A percentile compares a stretch with the other conserved stretches of the same genome.
phyloP scores from a whole-genome alignment of 2,329 filamentous ascomycete genomes.

The Pseudogymnoascus sp. region DNA sequence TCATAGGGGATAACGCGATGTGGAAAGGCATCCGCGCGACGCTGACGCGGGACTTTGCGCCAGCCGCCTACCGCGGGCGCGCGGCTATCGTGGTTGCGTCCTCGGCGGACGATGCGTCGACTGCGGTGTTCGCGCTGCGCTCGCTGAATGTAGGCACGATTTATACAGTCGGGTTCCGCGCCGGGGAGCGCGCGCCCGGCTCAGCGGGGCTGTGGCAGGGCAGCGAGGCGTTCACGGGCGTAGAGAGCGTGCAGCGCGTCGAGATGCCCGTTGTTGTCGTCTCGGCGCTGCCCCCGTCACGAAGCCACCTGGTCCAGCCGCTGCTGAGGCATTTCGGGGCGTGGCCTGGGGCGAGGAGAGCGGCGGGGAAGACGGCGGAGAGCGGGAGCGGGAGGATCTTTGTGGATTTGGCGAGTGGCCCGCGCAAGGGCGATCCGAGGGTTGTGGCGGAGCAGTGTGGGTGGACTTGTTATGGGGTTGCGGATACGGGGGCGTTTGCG shows the following conservation, averaged over 20 bases:
- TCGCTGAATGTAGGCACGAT: slow-evolving; percentile 69
- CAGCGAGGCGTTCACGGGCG: slow-evolving; percentile 54
- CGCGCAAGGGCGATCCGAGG: slow-evolving; percentile 59
- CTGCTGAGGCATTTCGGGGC: slow-evolving; percentile 62
- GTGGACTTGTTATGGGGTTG: slow-evolving; percentile 70
- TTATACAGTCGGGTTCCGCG: slow-evolving; percentile 76
- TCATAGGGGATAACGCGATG: slow-evolving; percentile 72
- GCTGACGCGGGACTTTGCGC: slow-evolving; percentile 71
- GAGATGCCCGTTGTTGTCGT: slow-evolving; percentile 76
- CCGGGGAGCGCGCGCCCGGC: slow-evolving; percentile 23
- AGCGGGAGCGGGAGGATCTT: slow-evolving; percentile 56
- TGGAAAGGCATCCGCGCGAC: slow-evolving; percentile 83
- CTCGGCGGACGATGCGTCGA: slow-evolving; percentile 65
- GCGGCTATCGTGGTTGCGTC: slow-evolving; percentile 69
- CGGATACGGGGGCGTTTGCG: slow-evolving; percentile 74
- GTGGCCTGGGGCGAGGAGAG: slow-evolving; percentile 31
- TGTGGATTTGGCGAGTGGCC: slow-evolving; percentile 60
- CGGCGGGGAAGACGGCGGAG: slow-evolving; percentile 24
- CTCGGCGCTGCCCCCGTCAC: slow-evolving; percentile 69
- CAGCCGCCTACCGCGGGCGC: slow-evolving; percentile 69
- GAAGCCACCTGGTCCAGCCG: slow-evolving; percentile 69
- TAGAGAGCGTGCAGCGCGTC: slow-evolving; percentile 73
- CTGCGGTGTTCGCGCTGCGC: slow-evolving; percentile 69
- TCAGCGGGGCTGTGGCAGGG: slow-evolving; percentile 32
- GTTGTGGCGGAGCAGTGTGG: slow-evolving; percentile 64